Conservation (phyloP, 768 basidiomycete genomes). For the Lactarius hatsudake region DNA sequence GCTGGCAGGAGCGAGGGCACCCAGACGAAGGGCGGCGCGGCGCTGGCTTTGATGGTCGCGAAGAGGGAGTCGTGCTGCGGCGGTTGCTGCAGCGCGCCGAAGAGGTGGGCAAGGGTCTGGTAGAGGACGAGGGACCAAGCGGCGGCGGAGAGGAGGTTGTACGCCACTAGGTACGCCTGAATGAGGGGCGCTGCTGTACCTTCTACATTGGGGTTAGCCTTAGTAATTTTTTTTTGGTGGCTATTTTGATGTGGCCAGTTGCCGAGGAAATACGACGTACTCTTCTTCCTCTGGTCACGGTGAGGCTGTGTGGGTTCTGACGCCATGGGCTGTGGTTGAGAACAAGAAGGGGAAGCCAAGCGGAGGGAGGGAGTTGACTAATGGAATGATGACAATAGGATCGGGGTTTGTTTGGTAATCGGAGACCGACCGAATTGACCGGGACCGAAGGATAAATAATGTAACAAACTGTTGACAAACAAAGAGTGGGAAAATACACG, state of each 20-base stretch:
- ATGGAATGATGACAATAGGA: not conserved
- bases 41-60: slow-evolving; percentile 9
- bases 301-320: not conserved
- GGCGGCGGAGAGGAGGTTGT: slow-evolving; percentile 25
- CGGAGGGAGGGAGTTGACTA: not conserved
- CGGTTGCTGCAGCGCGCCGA: not conserved
- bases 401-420: not conserved
- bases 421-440: slow-evolving; percentile 2
- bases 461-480: slow-evolving; percentile 1
- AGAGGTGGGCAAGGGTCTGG: slow-evolving; percentile 22
- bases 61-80: slow-evolving; percentile 5
- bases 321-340: not conserved
- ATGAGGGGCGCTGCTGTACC: slow-evolving; percentile 6
- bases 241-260: not conserved
- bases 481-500: slow-evolving; percentile 1
- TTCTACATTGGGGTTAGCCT: not conserved
- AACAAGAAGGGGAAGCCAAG: not conserved
- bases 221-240: not conserved
- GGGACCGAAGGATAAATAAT: slow-evolving; percentile 6
- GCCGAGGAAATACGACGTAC: not conserved
- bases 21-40: slow-evolving; percentile 25
- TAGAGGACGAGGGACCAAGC: slow-evolving; percentile 25
- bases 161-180: slow-evolving; percentile 28
- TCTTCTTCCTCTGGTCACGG: not conserved
- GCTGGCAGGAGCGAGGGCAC: slow-evolving; percentile 40